Conservation (phyloP, 176 grass and related monocot species). For the Leersia perrieri region DNA sequence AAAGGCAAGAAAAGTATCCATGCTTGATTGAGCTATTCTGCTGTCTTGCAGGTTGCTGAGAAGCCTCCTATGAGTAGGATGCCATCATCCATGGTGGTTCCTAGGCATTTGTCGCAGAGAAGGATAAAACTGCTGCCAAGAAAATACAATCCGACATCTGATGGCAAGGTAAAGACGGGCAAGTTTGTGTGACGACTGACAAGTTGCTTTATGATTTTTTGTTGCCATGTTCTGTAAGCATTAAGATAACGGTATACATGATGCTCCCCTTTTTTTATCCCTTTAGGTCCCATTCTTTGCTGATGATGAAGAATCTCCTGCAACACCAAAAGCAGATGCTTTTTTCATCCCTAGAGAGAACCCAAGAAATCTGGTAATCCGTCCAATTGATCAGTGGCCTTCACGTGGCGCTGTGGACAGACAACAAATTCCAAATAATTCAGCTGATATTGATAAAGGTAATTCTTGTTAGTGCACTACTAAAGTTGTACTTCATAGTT, state of each 20-base stretch:
- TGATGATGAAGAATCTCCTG: conserved; percentile 75
- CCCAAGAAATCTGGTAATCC: conserved; percentile 82
- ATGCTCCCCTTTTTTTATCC: background rate
- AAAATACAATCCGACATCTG: conserved; percentile 68
- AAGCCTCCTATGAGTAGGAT: conserved; percentile 63
- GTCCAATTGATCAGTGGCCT: conserved; percentile 83
- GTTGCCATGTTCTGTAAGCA: background rate
- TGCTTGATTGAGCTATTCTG: conserved; percentile 24
- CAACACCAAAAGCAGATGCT: conserved; percentile 87
- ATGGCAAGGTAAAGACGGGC: conserved; percentile 65
- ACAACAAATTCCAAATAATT: conserved; percentile 36
- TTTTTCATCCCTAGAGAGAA: conserved; percentile 95
- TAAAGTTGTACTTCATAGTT: background rate
- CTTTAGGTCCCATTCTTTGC: conserved; percentile 75
- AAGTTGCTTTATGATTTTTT: conserved; percentile 8
- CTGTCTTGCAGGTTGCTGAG: conserved; percentile 71
- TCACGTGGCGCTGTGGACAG: conserved; percentile 27
- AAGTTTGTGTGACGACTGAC: background rate
- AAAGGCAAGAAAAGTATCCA: background rate
- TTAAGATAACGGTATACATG: conserved; percentile 4
- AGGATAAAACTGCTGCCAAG: conserved; percentile 78
- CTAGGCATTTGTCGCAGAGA: conserved; percentile 84
- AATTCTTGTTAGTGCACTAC: conserved; percentile 12
- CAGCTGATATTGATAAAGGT: conserved; percentile 49
- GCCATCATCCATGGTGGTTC: conserved; percentile 61